Base-by-base conservation (phyloP, 2,329 filamentous ascomycete species). In the Epicoccum nigrum region DNA sequence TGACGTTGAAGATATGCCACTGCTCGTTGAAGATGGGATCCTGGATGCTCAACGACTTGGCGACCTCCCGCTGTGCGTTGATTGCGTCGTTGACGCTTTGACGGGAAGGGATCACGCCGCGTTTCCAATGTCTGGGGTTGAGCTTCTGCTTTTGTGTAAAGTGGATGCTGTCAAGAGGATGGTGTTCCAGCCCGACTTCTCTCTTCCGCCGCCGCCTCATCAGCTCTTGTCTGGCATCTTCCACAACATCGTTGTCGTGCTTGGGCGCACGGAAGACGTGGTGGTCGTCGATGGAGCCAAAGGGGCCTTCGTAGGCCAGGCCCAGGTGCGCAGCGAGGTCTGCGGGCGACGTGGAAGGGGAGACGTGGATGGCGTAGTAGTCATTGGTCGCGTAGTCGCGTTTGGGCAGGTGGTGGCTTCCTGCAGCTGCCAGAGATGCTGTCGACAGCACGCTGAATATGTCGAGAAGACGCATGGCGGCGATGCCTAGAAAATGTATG, bases 21-120 rank as follows among this genome's bases (percentile, higher is more conserved):
- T 99, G 94, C 49, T 95, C 88, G 33, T 83, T 80, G 75, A 97
- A 99, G 44, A 96, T 96, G 15, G 94, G 94, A 67, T 99, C 94
- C 25, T 79, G 74, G 58, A 99, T 97, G 12, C 80, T 79, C n/a
- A 99, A 79, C 2, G 80, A 77, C 42, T 80, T 74, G 60, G 69
- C 69, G 19, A 70, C 81, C 77, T 69, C 59, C 2, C 63, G 60
- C 57, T 70, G 71, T 54, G 57, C 31, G 33, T 81, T 72, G 19
- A 87, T 76, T 3, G 84, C 83, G 23, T 76, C 68, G 34, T 73
- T 66, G 34, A 67, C 69, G 23, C 60, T 59, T 5, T 53, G 51
- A 40, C 58, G 31, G 8, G 42, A 51, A 9, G 76, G 74, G 20
- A 76, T 68, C 11, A 68, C 57, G 39, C 62, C 69, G 57, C 86